Evolutionary conservation across 306 rosid species (phyloP), one percentile per base, ranked within the genome.

Genomic region (Lagenaria siceraria): DNA sequence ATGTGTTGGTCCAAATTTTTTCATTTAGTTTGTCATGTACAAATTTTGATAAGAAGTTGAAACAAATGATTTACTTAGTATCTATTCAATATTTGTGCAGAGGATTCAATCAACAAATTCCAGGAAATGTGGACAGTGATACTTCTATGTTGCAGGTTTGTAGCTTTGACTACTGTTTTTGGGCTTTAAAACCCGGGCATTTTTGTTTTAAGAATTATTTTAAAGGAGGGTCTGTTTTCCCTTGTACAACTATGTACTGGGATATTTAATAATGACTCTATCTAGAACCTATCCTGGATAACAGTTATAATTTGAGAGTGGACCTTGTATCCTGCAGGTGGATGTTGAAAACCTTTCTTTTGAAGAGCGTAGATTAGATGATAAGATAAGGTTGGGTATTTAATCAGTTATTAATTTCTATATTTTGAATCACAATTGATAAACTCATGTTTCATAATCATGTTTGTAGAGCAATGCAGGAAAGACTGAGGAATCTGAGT

Each of bases 391-490:
- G 99, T 95, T 81, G 70, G 77, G 38, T 72, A 21, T 56, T 72
- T 78, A 78, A 53, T 84, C 59, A 80, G 82, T 78, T 70, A 49
- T 51, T 73, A 51, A 19, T 73, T 51, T 73, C 46, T 29, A 51
- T 73, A 15, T 51, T 51, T 73, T 27, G 43, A 27, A 49, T 73
- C 10, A 51, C 24, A 17, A 73, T 22, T 11, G 71, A 24, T 59
- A 42, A 75, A 42, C 56, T 56, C 56, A 58, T 59, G 12, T 5
- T 70, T 63, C 76, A 87, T 74, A 42, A 53, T 40, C 81, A 69
- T 52, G 77, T 77, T 83, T 82, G 80, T 91, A 96, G 99, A 86
- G 92, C 78, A 75, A 86, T 92, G 96, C 96, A 96, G 87, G 98
- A 92, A 87, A 92, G 82, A 63, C 76, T 92, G 84, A 89, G 98